These are phyloP conservation scores for Alternaria atra DNA, from an alignment of 2,329 filamentous ascomycete species.

Conservation along the genomic window DNA sequence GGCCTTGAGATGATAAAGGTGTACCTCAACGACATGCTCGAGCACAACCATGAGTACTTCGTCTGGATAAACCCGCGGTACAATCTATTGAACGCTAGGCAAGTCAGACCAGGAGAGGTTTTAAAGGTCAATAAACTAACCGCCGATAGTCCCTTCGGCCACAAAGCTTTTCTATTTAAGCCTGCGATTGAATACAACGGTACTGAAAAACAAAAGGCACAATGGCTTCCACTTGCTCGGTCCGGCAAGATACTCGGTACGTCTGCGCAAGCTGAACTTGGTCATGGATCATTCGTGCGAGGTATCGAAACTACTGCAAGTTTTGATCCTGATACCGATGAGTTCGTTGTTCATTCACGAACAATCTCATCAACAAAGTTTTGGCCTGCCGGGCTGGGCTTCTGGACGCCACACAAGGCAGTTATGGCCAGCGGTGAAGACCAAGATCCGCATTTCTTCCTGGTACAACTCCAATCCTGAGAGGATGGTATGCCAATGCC, in stretches of 20 bases:
- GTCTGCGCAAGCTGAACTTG: constrained; percentile 61
- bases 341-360: constrained; percentile 60
- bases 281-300: constrained; percentile 61
- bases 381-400: constrained; percentile 28
- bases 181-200: constrained; percentile 48
- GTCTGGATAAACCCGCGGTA: constrained; percentile 23
- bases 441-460: constrained; percentile 60
- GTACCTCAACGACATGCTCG: constrained; percentile 33
- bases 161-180: constrained; percentile 24
- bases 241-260: constrained; percentile 54
- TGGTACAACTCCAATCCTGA: constrained; percentile 59
- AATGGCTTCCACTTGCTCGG: constrained; percentile 51
- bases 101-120: neutral
- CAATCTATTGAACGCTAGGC: constrained; percentile 22
- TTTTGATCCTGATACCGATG: constrained; percentile 54
- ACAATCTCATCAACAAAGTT: constrained; percentile 48
- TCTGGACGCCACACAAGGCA: constrained; percentile 41
- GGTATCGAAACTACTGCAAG: constrained; percentile 59
- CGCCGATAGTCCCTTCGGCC: constrained; percentile 23
- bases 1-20: constrained; percentile 34
- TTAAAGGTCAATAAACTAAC: neutral
- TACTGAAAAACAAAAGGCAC: constrained; percentile 55
- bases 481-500: constrained; percentile 55
- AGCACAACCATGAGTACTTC: constrained; percentile 32
- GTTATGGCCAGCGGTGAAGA: constrained; percentile 55